Conservation (phyloP, 139 green algal genomes). For the Gonium pectorale region DNA sequence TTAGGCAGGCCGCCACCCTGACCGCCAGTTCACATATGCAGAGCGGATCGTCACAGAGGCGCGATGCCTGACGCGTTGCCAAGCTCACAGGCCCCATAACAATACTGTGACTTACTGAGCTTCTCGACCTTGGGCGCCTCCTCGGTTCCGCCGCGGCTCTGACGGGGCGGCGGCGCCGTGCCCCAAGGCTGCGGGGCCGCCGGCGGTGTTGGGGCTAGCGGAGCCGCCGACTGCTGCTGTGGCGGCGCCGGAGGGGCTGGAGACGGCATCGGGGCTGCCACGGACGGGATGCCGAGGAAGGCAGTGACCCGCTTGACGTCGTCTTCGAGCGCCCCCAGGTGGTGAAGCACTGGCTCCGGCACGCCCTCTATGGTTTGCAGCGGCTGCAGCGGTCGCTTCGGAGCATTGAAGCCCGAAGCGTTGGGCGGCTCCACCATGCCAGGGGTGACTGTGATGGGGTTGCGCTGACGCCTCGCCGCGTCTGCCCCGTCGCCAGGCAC, state of each 20-base stretch:
- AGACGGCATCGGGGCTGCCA: background rate
- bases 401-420: background rate
- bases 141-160: background rate
- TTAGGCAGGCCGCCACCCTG: too few species aligned
- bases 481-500: background rate
- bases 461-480: background rate
- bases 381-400: slow-evolving; percentile 19
- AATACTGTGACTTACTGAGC: background rate
- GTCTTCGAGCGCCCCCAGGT: slow-evolving; percentile 16
- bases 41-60: too few species aligned
- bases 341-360: background rate
- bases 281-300: slow-evolving; percentile 23
- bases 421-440: slow-evolving; percentile 1
- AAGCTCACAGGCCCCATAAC: too few species aligned
- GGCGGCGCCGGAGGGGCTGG: background rate
- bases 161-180: background rate
- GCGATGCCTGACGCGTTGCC: too few species aligned
- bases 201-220: background rate
- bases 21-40: too few species aligned
- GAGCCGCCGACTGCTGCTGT: background rate
- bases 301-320: slow-evolving; percentile 3
- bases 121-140: background rate
- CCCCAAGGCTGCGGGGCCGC: background rate
- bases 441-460: slow-evolving; percentile 7
- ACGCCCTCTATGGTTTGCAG: slow-evolving; percentile 16